phyloP scores from a whole-genome alignment of 2,329 filamentous ascomycete genomes.

The Cytospora paraplurivora region DNA sequence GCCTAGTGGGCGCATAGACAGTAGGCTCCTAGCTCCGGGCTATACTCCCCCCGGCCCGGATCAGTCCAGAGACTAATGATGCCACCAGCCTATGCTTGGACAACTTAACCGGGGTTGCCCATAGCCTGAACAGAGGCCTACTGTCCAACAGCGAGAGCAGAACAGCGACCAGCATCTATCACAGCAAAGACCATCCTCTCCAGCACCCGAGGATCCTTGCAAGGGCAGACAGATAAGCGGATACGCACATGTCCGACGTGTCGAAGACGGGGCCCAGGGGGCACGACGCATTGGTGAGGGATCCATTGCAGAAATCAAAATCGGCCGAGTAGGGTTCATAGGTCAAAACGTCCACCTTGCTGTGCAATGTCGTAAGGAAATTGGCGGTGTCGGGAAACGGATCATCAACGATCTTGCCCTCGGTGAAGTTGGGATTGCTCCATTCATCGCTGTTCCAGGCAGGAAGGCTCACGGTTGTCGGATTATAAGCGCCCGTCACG shows the following conservation, averaged over 20 bases:
- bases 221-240: background rate
- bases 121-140: constrained; percentile 9
- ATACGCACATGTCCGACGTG: constrained; percentile 43
- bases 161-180: background rate
- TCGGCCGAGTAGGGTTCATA: constrained; percentile 67
- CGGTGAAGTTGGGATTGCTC: constrained; percentile 59
- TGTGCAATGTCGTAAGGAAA: constrained; percentile 72
- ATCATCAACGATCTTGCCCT: constrained; percentile 76
- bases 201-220: background rate
- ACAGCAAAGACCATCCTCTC: constrained; percentile 3
- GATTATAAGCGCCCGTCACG: constrained; percentile 71
- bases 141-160: constrained; percentile 10
- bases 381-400: constrained; percentile 49
- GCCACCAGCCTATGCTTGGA: background rate
- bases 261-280: constrained; percentile 76
- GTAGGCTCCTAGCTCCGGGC: background rate
- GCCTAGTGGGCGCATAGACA: background rate
- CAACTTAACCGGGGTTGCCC: constrained; percentile 21
- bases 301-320: constrained; percentile 67
- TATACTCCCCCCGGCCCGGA: background rate
- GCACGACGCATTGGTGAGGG: constrained; percentile 64
- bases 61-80: background rate
- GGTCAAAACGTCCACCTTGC: constrained; percentile 71
- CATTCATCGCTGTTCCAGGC: constrained; percentile 60
- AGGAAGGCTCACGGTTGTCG: constrained; percentile 56